Evolutionary conservation across 2,329 filamentous ascomycete species (phyloP), one percentile per base, ranked within the genome.

Genomic region (Rutstroemia sp.): DNA sequence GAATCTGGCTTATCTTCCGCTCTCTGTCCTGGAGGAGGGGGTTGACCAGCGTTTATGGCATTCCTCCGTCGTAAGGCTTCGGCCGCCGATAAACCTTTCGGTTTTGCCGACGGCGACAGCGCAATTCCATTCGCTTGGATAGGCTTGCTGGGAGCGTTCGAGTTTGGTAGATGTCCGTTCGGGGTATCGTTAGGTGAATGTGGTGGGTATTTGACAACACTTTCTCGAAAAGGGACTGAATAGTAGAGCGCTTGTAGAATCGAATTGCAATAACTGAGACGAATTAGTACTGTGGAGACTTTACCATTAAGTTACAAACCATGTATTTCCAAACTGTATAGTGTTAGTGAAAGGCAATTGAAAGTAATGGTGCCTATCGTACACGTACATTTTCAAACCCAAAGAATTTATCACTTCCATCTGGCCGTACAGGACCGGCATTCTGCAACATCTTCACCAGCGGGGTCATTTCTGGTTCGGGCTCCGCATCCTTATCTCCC

Each of bases 341-440:
- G 67, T 58, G 59, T 69, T 58, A 69, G 64, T 61, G 55, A 48
- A 38, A 17, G n/a, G 48, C 23, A 38, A 51, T 47, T 46, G 38
- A 23, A 27, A 10, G 41, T 45, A 17, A 48, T n/a, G 21, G 3
- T 25, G 16, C 39, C 16, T 42, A 30, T 23, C 23, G 23, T 23
- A 17, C 34, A 78, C 89, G 74, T 79, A 97, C 92, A 75, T 99
- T 99, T 74, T 99, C 94, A 71, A 97, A 87, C 16, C 94, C 94
- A 74, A 95, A 97, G 76, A 96, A 99, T 76, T 96, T 95, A 76
- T 97, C 94, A 70, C 89, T 96, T 54, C 94, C 94, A 73, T 97
- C 92, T 64, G 81, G 78, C 67, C 90, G 84, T 63, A 95, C 75
- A 2, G 92, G 84, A 3, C 91, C 92, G 58, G 89, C 84, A 72